phyloP scores from a whole-genome alignment of 1,139 yeast genomes.

The Schizosaccharomyces versatilis region DNA sequence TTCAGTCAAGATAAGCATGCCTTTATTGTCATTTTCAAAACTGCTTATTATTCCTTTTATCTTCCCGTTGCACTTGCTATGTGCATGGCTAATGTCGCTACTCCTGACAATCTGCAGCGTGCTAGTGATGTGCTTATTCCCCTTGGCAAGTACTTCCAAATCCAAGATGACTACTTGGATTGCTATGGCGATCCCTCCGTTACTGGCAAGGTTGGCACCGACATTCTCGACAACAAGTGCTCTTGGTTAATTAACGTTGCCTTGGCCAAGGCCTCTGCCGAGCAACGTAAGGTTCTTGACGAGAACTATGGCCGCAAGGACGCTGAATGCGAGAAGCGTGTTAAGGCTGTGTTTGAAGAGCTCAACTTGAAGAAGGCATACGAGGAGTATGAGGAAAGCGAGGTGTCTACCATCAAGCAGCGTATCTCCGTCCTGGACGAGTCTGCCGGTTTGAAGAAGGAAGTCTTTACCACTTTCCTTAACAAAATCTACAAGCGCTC shows the following conservation, averaged over 20 bases:
- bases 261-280: slow-evolving; percentile 50
- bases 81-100: slow-evolving; percentile 65
- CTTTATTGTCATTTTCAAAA: slow-evolving; percentile 85
- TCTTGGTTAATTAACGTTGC: slow-evolving; percentile 96
- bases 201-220: slow-evolving; percentile 96
- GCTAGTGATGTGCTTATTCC: slow-evolving; percentile 77
- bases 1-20: slow-evolving; percentile 79
- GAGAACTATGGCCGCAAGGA: slow-evolving; percentile 77
- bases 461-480: slow-evolving; percentile 63
- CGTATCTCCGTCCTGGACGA: slow-evolving; percentile 61
- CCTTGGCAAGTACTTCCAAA: slow-evolving; percentile 94
- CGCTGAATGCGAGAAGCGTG: slow-evolving; percentile 40
- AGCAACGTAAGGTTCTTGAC: slow-evolving; percentile 64
- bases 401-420: slow-evolving; percentile 40
- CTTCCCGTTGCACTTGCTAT: slow-evolving; percentile 93
- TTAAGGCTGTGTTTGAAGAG: slow-evolving; percentile 55
- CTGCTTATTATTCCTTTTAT: slow-evolving; percentile 93
- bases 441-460: slow-evolving; percentile 72
- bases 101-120: slow-evolving; percentile 60
- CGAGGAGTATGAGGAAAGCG: slow-evolving; percentile 57
- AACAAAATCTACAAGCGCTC: slow-evolving; percentile 83
- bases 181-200: slow-evolving; percentile 95
- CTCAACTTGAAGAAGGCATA: slow-evolving; percentile 52
- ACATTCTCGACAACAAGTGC: slow-evolving; percentile 94
- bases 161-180: slow-evolving; percentile 92